Conservation (phyloP, 176 grass and related monocot genomes). For the Aegilops bicornis region DNA sequence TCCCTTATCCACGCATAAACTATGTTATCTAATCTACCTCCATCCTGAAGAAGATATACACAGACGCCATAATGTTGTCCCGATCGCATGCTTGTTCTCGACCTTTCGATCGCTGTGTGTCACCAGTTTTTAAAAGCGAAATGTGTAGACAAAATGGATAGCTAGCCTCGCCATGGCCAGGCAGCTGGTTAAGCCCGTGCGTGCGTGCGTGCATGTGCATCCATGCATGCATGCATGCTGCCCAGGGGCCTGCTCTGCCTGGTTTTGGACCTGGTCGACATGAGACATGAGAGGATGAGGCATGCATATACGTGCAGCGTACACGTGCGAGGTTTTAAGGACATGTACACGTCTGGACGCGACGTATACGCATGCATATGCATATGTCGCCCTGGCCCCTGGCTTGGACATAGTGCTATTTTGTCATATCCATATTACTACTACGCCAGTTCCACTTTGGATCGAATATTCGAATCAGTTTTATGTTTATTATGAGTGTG, state of each 20-base stretch:
- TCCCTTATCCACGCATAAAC: slow-evolving; percentile 18
- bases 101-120: neutral
- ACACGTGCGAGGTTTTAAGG: slow-evolving; percentile 40
- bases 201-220: neutral
- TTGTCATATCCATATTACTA: neutral
- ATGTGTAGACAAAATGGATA: neutral
- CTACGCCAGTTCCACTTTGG: neutral
- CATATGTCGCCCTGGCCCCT: neutral
- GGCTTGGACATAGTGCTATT: neutral
- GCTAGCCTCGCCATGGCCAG: neutral
- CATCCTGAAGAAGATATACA: neutral
- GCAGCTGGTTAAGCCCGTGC: neutral
- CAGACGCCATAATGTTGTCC: slow-evolving; percentile 13
- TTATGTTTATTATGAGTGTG: no score
- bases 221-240: neutral
- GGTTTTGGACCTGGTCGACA: neutral
- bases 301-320: neutral
- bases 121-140: neutral
- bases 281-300: neutral
- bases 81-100: neutral
- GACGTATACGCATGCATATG: neutral
- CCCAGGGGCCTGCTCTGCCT: neutral
- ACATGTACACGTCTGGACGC: slow-evolving; percentile 22
- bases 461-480: no score
- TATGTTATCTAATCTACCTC: slow-evolving; percentile 16